Evolutionary conservation across 306 rosid genomes (phyloP).

Genomic region (Calophaca sinica): DNA sequence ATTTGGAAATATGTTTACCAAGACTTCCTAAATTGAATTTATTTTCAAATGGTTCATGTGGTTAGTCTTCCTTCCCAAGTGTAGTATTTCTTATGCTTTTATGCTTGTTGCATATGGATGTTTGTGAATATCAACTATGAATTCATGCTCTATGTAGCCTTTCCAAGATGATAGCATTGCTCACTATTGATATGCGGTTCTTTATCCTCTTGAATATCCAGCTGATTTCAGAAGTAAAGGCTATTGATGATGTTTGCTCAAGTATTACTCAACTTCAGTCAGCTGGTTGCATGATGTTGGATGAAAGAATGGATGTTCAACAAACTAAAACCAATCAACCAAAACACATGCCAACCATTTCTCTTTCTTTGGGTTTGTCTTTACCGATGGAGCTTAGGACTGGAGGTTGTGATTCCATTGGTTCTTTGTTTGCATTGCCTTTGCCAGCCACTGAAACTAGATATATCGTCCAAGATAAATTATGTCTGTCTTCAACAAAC

Average conservation of each 20-base stretch:
- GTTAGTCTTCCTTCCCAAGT: slow-evolving; percentile 5
- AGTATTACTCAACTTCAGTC: slow-evolving; percentile 47
- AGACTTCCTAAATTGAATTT: slow-evolving; percentile 26
- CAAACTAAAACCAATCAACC: slow-evolving; percentile 39
- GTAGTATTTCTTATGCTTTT: slow-evolving; percentile 31
- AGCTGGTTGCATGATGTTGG: slow-evolving; percentile 45
- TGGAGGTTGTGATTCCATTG: slow-evolving; percentile 48
- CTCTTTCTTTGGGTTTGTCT: slow-evolving; percentile 62
- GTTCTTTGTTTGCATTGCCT: slow-evolving; percentile 50
- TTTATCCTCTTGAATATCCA: slow-evolving; percentile 48
- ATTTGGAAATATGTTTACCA: slow-evolving; percentile 27
- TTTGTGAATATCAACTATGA: slow-evolving; percentile 32
- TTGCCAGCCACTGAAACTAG: slow-evolving; percentile 46
- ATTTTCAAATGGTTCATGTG: slow-evolving; percentile 35
- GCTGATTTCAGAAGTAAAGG: slow-evolving; percentile 61
- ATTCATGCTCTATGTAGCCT: slow-evolving; percentile 32
- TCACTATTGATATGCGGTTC: slow-evolving; percentile 33
- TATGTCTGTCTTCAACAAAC: slow-evolving; percentile 49
- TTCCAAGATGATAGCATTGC: slow-evolving; percentile 26
- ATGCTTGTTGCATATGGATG: not conserved
- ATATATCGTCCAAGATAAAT: slow-evolving; percentile 53
- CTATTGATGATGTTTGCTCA: slow-evolving; percentile 44
- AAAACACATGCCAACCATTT: slow-evolving; percentile 43
- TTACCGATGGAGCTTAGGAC: slow-evolving; percentile 49
- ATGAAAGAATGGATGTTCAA: slow-evolving; percentile 48